phyloP scores from a whole-genome alignment of 225 moss, liverwort and hornwort genomes.

The Marchantia polymorpha region DNA sequence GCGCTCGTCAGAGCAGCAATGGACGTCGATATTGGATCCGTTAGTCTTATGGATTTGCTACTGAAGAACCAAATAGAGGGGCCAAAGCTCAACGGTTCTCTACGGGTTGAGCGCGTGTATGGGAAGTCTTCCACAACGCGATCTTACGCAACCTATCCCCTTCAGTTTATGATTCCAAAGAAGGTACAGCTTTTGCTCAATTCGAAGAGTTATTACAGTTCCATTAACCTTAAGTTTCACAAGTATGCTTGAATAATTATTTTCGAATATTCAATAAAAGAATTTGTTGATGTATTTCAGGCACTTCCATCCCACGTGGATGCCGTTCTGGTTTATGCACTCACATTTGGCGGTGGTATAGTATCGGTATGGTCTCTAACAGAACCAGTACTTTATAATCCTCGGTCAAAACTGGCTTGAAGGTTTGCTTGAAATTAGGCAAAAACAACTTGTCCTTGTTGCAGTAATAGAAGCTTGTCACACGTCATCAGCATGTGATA shows the following conservation, averaged over 20 bases:
- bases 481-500: background rate
- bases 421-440: background rate
- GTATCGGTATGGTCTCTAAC: constrained; percentile 53
- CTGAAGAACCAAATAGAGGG: constrained; percentile 26
- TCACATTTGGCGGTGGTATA: constrained; percentile 90
- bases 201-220: too few relatives aligned
- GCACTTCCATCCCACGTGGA: constrained; percentile 49
- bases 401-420: background rate
- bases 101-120: constrained; percentile 60
- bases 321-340: constrained; percentile 63
- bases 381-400: background rate
- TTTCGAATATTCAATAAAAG: background rate
- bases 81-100: constrained; percentile 53
- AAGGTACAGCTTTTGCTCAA: constrained; percentile 39
- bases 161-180: constrained; percentile 75
- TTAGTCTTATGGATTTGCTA: constrained; percentile 30
- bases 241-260: too few relatives aligned
- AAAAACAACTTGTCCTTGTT: background rate
- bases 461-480: background rate
- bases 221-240: too few relatives aligned
- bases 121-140: constrained; percentile 64
- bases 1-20: background rate
- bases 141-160: constrained; percentile 70
- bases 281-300: constrained; percentile 21
- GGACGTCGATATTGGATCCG: background rate